These are phyloP conservation scores for Candida mattraensis DNA, from an alignment of 805 yeast species.

Conservation along the genomic window DNA sequence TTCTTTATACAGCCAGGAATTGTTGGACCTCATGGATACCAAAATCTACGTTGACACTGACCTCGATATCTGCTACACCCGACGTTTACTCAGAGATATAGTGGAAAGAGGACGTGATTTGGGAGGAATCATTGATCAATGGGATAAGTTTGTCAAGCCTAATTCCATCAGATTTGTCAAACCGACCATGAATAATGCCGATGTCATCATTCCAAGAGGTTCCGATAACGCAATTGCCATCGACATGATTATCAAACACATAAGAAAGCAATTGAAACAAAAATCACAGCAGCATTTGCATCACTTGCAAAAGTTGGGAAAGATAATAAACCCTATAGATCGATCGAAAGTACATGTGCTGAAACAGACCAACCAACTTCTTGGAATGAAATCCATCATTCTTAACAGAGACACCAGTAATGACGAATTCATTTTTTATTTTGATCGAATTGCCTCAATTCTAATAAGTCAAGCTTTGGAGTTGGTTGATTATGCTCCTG, in stretches of 20 bases:
- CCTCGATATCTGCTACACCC: slow-evolving; percentile 85
- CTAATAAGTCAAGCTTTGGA: slow-evolving; percentile 71
- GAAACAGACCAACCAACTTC: slow-evolving; percentile 62
- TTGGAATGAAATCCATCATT: slow-evolving; percentile 70
- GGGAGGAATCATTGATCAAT: slow-evolving; percentile 78
- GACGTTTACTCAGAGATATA: slow-evolving; percentile 86
- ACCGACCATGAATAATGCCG: slow-evolving; percentile 79
- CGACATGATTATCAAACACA: slow-evolving; percentile 73
- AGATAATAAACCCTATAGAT: slow-evolving; percentile 33
- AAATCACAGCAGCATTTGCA: slow-evolving; percentile 70
- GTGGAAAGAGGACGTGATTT: slow-evolving; percentile 83
- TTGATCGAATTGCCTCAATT: slow-evolving; percentile 76
- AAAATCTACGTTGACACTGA: slow-evolving; percentile 94
- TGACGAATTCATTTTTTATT: slow-evolving; percentile 82
- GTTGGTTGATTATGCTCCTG: slow-evolving; percentile 41
- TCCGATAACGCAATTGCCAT: slow-evolving; percentile 81
- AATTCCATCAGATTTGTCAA: slow-evolving; percentile 73
- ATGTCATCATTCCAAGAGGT: slow-evolving; percentile 88
- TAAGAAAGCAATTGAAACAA: slow-evolving; percentile 62
- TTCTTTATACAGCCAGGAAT: slow-evolving; percentile 68
- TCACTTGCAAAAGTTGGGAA: slow-evolving; percentile 60
- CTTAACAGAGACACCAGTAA: slow-evolving; percentile 54
- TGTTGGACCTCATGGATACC: slow-evolving; percentile 76
- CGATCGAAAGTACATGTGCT: slow-evolving; percentile 37
- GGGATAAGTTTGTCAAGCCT: slow-evolving; percentile 92